Conservation (phyloP, 164 flowering plant genomes). For the Magnolia changhungtana region DNA sequence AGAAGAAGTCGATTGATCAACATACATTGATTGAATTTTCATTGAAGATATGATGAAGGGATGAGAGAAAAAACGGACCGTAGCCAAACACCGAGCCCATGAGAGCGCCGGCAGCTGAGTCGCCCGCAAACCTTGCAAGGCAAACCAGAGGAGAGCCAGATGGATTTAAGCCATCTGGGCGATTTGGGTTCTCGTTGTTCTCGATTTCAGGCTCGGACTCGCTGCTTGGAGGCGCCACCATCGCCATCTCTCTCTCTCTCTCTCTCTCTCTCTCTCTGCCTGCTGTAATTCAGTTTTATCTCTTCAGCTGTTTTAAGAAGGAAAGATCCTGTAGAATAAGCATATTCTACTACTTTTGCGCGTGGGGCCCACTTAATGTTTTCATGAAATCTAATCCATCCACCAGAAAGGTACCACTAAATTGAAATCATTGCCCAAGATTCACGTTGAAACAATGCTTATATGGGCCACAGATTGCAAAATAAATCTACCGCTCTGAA, state of each 20-base stretch:
- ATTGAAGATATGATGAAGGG: background rate
- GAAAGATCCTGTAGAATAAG: no score
- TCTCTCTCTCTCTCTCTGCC: background rate
- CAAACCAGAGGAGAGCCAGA: slow-evolving; percentile 53
- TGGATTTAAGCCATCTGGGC: background rate
- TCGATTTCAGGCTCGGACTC: slow-evolving; percentile 30
- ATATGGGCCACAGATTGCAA: no score
- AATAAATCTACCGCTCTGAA: no score
- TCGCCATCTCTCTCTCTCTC: slow-evolving; percentile 30
- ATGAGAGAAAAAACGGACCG: slow-evolving; percentile 35
- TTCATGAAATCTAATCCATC: no score
- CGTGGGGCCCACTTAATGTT: no score
- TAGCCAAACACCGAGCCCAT: slow-evolving; percentile 94
- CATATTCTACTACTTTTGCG: no score
- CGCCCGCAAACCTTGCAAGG: slow-evolving; percentile 62
- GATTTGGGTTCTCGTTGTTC: slow-evolving; percentile 9
- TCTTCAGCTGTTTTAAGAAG: no score
- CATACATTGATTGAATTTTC: background rate
- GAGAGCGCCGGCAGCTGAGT: slow-evolving; percentile 72
- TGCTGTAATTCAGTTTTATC: no score
- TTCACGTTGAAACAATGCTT: no score
- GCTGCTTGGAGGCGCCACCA: slow-evolving; percentile 39
- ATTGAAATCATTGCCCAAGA: no score
- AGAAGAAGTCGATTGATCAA: background rate
- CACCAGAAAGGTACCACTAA: no score